Percentiles rank a stretch among this genome's conserved stretches.
phyloP scores from a whole-genome alignment of 352 stramenopile species.

The Globisporangium solare region DNA sequence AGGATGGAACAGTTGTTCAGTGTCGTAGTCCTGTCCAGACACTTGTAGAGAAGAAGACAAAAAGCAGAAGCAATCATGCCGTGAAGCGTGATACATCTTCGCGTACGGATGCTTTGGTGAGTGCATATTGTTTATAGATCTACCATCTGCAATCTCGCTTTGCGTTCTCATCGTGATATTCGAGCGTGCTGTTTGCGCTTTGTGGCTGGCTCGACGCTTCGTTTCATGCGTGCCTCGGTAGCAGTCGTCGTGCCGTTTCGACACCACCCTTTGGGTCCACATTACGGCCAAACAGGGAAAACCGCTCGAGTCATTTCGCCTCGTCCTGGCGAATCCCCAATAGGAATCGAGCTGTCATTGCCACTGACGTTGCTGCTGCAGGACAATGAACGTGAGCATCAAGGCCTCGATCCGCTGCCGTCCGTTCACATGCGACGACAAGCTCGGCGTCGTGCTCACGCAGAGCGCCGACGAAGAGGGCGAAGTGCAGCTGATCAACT shows the following conservation, averaged over 20 bases:
- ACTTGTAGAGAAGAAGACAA: neutral
- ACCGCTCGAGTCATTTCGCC: neutral
- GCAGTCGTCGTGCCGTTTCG: too few species aligned
- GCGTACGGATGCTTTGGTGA: neutral
- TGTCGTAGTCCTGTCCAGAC: neutral
- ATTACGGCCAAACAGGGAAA: neutral
- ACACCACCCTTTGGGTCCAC: too few species aligned
- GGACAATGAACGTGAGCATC: conserved; percentile 83
- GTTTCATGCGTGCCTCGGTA: too few species aligned
- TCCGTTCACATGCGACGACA: conserved; percentile 88
- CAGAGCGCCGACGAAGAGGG: conserved; percentile 91
- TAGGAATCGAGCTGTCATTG: neutral
- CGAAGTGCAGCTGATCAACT: conserved; percentile 92
- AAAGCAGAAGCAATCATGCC: neutral
- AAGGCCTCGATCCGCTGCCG: conserved; percentile 86
- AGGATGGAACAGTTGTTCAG: neutral
- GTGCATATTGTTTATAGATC: neutral
- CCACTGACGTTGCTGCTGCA: neutral
- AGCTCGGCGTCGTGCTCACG: conserved; percentile 89
- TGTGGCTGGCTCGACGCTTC: too few species aligned
- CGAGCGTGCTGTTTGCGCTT: too few species aligned
- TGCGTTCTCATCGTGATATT: neutral
- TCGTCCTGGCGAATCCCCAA: too few species aligned
- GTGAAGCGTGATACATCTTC: neutral
- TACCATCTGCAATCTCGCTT: neutral